These are phyloP conservation scores for Mycena epipterygia DNA, from an alignment of 768 basidiomycete genomes.

Conservation along the genomic window DNA sequence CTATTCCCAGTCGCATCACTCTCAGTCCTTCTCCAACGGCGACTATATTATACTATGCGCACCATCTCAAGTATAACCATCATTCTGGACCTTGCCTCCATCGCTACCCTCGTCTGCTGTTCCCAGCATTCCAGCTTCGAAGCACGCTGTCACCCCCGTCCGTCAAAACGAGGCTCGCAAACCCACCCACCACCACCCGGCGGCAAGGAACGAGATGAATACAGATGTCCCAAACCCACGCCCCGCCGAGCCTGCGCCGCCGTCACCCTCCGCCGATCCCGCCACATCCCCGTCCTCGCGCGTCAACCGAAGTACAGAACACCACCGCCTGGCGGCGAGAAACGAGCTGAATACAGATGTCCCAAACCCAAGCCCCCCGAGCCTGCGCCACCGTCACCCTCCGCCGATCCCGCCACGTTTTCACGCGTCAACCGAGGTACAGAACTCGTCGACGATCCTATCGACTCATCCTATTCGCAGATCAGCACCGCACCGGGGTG, in stretches of 20 bases:
- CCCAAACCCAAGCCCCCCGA: background rate
- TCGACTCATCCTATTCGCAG: background rate
- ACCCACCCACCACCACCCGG: background rate
- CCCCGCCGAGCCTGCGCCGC: background rate
- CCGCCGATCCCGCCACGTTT: too few relatives aligned
- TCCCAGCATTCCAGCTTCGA: background rate
- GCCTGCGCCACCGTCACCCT: background rate
- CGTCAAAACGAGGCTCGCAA: background rate
- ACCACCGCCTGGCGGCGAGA: background rate
- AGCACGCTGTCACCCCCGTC: background rate
- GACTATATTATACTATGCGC: background rate
- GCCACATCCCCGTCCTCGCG: background rate
- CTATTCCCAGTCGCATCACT: too few relatives aligned
- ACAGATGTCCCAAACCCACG: background rate
- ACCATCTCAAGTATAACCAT: background rate
- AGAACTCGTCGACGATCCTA: background rate
- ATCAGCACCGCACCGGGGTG: conserved; percentile 1
- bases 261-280: background rate
- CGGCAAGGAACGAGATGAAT: background rate
- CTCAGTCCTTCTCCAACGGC: background rate
- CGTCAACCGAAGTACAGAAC: background rate
- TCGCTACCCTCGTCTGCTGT: background rate
- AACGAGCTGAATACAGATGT: background rate
- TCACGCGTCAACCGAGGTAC: background rate
- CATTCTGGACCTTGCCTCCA: background rate